phyloP scores from a whole-genome alignment of 345 rosid species.

The Salix udensis region DNA sequence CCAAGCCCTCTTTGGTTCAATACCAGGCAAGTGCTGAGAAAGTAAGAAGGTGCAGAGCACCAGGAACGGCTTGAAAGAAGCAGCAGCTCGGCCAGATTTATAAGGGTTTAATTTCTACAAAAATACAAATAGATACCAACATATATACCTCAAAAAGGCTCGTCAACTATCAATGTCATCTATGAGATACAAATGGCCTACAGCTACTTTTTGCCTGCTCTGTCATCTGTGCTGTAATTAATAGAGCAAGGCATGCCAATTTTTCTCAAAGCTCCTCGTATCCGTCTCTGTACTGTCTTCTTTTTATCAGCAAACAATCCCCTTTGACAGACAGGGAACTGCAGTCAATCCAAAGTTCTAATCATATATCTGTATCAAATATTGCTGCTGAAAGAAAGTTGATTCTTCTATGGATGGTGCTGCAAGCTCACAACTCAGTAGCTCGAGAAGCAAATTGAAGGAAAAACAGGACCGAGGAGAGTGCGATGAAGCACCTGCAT shows the following conservation, averaged over 20 bases:
- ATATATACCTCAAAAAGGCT: constrained; percentile 34
- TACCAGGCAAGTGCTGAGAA: neutral
- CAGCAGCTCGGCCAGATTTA: constrained; percentile 11
- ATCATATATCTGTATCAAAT: neutral
- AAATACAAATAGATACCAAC: constrained; percentile 17
- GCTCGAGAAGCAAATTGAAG: constrained; percentile 6
- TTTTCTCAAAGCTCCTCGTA: constrained; percentile 9
- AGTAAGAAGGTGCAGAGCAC: neutral
- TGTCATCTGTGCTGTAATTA: constrained; percentile 25
- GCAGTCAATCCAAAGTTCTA: neutral
- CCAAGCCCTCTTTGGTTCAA: neutral
- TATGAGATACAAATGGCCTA: constrained; percentile 30
- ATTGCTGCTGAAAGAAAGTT: constrained; percentile 3
- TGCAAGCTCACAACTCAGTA: neutral
- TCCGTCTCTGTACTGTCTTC: constrained; percentile 20
- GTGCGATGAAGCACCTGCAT: neutral
- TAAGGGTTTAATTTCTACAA: constrained; percentile 26
- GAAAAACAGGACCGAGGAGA: neutral
- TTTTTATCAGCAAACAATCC: constrained; percentile 30
- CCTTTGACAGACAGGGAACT: neutral
- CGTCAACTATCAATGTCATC: constrained; percentile 14
- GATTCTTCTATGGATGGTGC: neutral
- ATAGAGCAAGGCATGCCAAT: constrained; percentile 31
- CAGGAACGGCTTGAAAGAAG: neutral
- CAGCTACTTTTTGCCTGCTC: constrained; percentile 17